Evolutionary conservation across 148 eudicot species (phyloP), one percentile per base, ranked within the genome.

Genomic region (Nyssa sinensis): DNA sequence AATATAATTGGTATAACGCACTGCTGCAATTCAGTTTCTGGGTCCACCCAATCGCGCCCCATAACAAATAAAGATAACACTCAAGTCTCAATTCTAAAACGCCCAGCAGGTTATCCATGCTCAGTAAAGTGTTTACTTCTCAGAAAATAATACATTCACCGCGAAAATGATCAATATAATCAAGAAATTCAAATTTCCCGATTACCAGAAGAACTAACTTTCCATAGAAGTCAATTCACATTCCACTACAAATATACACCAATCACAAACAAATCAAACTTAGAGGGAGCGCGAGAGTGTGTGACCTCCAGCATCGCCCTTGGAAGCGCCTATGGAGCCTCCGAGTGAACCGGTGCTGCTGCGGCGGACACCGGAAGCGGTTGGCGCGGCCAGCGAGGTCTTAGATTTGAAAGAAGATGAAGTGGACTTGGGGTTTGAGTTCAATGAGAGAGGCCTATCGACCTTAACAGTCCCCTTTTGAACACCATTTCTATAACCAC

Each of bases 351-450:
- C 89, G 39, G 88, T 76, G 81, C 87, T 79, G 80, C 73, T 87
- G 28, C 93, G 91, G 63, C 95, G 91, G 34, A 73, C 80, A 53
- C 78, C 75, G 35, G 95, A 78, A 14, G 79, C 55, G 14, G 84
- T 58, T 2, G 81, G 73, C 62, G 16, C 25, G 24, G 24, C 25
- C 3, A 24, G 3, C 16, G 77, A 71, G 49, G 82, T 69, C 70
- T 86, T 93, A 2, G 95, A 88, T 78, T 90, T 92, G 37, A 84
- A 72, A n/a, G 87, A 82, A 64, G 89, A 72, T 6, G 83, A 70
- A 21, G 89, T 75, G 58, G 84, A 65, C 77, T 73, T 85, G 37
- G 81, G 60, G 32, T 79, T 84, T 3, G 81, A 79, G 68, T 72
- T 87, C 0, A 81, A n/a, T 5, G 81, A 80, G 32, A 30, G 81